phyloP scores from a whole-genome alignment of 1,284 basidiomycete genomes.

The Cerrena zonata region DNA sequence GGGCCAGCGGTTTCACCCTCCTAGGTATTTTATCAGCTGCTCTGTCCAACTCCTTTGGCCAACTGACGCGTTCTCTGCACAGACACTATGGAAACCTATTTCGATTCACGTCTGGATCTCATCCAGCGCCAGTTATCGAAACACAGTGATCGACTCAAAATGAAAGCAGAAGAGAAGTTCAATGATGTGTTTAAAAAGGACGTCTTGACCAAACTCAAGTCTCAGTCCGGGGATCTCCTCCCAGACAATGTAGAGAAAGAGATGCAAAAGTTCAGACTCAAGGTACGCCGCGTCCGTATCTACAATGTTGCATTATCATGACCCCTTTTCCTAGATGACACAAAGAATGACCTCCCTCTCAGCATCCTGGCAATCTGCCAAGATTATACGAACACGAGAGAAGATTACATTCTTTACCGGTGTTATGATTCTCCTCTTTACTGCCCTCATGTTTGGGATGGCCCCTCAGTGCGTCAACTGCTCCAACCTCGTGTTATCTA shows the following conservation, averaged over 20 bases:
- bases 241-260: constrained; percentile 80
- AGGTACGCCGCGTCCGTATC: constrained; percentile 33
- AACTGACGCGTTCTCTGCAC: background rate
- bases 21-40: constrained; percentile 60
- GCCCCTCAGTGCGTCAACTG: constrained; percentile 65
- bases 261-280: constrained; percentile 72
- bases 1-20: constrained; percentile 62
- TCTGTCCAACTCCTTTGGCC: background rate
- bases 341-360: constrained; percentile 66
- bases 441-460: constrained; percentile 77
- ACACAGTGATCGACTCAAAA: constrained; percentile 76
- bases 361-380: constrained; percentile 82
- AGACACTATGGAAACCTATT: constrained; percentile 87
- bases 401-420: constrained; percentile 89
- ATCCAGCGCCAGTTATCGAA: constrained; percentile 82
- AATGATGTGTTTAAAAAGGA: constrained; percentile 26
- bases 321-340: constrained; percentile 50
- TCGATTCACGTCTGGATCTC: constrained; percentile 85
- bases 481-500: constrained; percentile 22
- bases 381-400: constrained; percentile 85
- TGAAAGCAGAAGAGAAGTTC: constrained; percentile 65
- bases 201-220: constrained; percentile 56
- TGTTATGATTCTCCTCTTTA: constrained; percentile 80
- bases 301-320: background rate
- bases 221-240: constrained; percentile 58